Percentiles rank a stretch among this genome's conserved stretches.
These are phyloP conservation scores for Boletus sp. DNA, from an alignment of 1,284 basidiomycete genomes.

Conservation along the genomic window DNA sequence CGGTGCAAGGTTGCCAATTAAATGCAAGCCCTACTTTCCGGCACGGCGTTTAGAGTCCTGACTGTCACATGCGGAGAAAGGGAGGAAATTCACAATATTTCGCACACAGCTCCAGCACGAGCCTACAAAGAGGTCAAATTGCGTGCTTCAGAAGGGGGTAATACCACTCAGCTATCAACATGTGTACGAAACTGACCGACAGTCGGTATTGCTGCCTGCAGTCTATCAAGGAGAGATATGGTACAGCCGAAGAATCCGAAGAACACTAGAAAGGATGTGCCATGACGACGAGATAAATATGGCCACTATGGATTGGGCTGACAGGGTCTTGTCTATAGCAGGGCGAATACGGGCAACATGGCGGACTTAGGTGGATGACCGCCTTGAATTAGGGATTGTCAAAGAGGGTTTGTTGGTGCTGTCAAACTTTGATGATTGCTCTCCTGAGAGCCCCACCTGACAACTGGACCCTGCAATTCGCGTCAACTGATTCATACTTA, in stretches of 20 bases:
- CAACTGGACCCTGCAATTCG: slow-evolving; percentile 24
- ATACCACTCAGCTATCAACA: background rate
- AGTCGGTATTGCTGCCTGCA: background rate
- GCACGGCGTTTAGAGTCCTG: slow-evolving; percentile 11
- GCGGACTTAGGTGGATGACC: slow-evolving; percentile 24
- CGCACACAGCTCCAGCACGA: slow-evolving; percentile 2
- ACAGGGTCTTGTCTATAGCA: slow-evolving; percentile 5
- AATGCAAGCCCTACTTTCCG: slow-evolving; percentile 7
- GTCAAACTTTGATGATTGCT: slow-evolving; percentile 29
- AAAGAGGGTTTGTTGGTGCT: slow-evolving; percentile 23
- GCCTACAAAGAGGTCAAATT: background rate
- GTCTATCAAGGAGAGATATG: background rate
- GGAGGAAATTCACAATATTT: slow-evolving; percentile 6
- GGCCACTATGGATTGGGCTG: background rate
- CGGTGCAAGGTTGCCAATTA: slow-evolving; percentile 16
- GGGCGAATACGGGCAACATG: slow-evolving; percentile 7
- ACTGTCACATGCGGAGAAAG: slow-evolving; percentile 19
- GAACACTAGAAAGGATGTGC: slow-evolving; percentile 4
- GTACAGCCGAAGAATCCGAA: background rate
- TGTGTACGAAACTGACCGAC: slow-evolving; percentile 2
- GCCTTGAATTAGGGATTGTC: slow-evolving; percentile 18
- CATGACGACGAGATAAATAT: slow-evolving; percentile 22
- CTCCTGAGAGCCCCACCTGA: slow-evolving; percentile 16
- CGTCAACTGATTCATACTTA: slow-evolving; percentile 26
- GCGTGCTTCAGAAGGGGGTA: background rate